Conservation (phyloP, 768 basidiomycete genomes). For the Russula earlei region DNA sequence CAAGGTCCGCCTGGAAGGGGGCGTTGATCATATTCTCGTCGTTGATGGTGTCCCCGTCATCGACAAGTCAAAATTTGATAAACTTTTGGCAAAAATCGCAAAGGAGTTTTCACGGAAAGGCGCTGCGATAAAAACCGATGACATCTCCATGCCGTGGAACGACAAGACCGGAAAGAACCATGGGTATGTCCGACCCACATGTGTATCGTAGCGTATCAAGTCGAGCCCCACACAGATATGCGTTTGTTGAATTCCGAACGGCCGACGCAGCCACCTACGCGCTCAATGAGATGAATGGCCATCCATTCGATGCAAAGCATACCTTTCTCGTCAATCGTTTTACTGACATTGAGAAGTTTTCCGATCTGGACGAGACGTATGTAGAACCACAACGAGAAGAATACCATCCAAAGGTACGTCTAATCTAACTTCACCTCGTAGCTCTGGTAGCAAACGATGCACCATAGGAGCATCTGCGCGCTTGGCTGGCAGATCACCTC, state of each 20-base stretch:
- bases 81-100: constrained; percentile 66
- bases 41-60: constrained; percentile 90
- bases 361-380: constrained; percentile 68
- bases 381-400: constrained; percentile 64
- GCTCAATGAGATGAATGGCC: constrained; percentile 56
- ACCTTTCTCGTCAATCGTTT: constrained; percentile 81
- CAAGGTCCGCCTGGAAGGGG: constrained; percentile 71
- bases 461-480: constrained; percentile 81
- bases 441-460: not conserved
- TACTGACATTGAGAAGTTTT: constrained; percentile 79
- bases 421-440: not conserved
- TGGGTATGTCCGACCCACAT: constrained; percentile 49
- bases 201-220: not conserved
- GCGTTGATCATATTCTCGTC: constrained; percentile 85
- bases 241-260: constrained; percentile 72
- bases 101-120: constrained; percentile 84
- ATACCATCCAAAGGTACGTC: constrained; percentile 60
- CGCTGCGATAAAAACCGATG: constrained; percentile 60
- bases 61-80: constrained; percentile 76
- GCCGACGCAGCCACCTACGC: constrained; percentile 64
- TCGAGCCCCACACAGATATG: constrained; percentile 41
- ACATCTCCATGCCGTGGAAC: constrained; percentile 86
- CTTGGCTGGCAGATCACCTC: constrained; percentile 87
- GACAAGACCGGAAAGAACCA: constrained; percentile 75
- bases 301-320: constrained; percentile 83